Base-by-base conservation (phyloP, 768 basidiomycete species). In the Amanita thiersii region DNA sequence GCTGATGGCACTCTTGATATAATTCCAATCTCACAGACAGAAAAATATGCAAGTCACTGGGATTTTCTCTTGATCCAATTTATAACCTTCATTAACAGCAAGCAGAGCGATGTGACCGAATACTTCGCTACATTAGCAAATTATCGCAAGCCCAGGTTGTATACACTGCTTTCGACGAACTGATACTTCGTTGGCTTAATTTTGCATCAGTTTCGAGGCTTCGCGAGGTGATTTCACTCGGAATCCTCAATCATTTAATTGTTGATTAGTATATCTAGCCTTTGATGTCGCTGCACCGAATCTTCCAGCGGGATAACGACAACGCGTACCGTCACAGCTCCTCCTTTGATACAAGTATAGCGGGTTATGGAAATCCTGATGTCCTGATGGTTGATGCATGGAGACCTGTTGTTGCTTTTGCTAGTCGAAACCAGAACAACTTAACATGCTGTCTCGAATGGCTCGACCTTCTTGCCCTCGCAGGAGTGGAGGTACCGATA, bases 401-500 rank as follows among this genome's bases (percentile, higher is more conserved):
- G 69, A 64, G 66, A 24, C 61, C 70, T 9, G 57, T 83, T 15
- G 55, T 64, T 18, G 60, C 61, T 17, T 55, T 64, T 12, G 75
- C 76, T 0, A 60, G 57, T 1, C 56, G 64, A 43, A 67, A 65
- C 23, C 47, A 54, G 30, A 58, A 65, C 5, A 71, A 73, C 12
- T 63, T 79, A 30, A 52, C 59, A 15, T 66, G 62, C 23, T 68
- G 72, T 28, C 55, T 86, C 25, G 62, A 64, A 32, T 84, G 81
- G 77, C 66, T 88, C 14, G 66, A 68, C 31, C 57, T 79, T 31
- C 65, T 85, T 50, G 69, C 80, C 17, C 63, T 66, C 36, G 82
- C 83, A 5, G 84, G 80, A 2, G 69, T 85, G 19, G 75, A 80
- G 28, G 66, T 87, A 23, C 71, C 84, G 2, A 59, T 69, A 4